Percentiles rank a stretch among this genome's conserved stretches.
Conservation (phyloP, 805 yeast genomes). For the Wickerhamomyces ciferrii region DNA sequence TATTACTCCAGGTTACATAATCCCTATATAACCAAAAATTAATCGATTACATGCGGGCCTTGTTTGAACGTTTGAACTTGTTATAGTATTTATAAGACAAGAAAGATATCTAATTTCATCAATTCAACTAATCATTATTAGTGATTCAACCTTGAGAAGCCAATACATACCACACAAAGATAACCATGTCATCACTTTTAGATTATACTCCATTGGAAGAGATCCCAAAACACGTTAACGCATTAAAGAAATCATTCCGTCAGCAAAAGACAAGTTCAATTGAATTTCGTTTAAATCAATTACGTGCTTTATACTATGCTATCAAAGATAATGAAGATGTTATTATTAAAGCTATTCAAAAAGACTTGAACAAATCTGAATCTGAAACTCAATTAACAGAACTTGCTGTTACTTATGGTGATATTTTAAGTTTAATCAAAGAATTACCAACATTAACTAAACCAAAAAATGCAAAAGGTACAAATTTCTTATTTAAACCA, state of each 20-base stretch:
- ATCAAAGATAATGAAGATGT: constrained; percentile 51
- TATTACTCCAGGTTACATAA: too few relatives aligned
- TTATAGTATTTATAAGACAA: too few relatives aligned
- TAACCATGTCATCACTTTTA: constrained; percentile 5
- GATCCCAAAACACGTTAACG: constrained; percentile 41
- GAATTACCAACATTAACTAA: constrained; percentile 57
- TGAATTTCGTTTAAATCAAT: constrained; percentile 52
- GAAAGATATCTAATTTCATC: too few relatives aligned
- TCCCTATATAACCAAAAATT: too few relatives aligned
- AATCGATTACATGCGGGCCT: too few relatives aligned
- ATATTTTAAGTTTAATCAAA: constrained; percentile 53
- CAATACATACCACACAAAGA: too few relatives aligned
- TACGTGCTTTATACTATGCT: constrained; percentile 63
- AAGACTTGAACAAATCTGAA: constrained; percentile 64
- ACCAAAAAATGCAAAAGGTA: constrained; percentile 30
- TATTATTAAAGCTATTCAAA: constrained; percentile 49
- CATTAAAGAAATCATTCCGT: constrained; percentile 35
- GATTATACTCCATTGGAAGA: constrained; percentile 41
- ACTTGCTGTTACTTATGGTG: constrained; percentile 42
- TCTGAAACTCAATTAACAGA: constrained; percentile 64
- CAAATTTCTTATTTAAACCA: constrained; percentile 14
- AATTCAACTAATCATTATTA: too few relatives aligned
- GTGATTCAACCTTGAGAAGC: too few relatives aligned
- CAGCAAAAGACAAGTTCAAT: constrained; percentile 44
- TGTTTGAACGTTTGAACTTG: too few relatives aligned